Percentiles rank a stretch among this genome's conserved stretches.
These are phyloP conservation scores for Lactifluus piperatus DNA, from an alignment of 768 basidiomycete genomes.

Conservation along the genomic window DNA sequence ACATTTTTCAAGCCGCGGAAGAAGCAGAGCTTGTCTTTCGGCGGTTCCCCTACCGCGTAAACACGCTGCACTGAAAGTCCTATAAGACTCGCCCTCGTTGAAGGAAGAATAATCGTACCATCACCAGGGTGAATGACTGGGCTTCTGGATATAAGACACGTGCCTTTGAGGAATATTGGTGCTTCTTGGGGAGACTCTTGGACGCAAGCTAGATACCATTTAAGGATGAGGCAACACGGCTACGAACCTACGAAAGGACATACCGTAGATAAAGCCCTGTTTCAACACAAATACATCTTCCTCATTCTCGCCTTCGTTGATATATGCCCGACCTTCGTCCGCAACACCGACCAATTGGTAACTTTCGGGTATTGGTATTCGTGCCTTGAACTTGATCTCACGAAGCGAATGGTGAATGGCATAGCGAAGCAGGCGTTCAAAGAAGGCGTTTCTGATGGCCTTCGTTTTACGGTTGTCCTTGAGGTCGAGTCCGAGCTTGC, in stretches of 20 bases:
- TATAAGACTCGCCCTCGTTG: not conserved
- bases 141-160: slow-evolving; percentile 24
- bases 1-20: slow-evolving; percentile 23
- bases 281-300: slow-evolving; percentile 8
- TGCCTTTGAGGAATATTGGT: not conserved
- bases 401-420: slow-evolving; percentile 58
- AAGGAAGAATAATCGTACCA: slow-evolving; percentile 11
- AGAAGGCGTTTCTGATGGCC: slow-evolving; percentile 46
- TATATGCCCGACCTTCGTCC: slow-evolving; percentile 51
- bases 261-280: slow-evolving; percentile 9
- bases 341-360: slow-evolving; percentile 72
- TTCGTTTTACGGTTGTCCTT: slow-evolving; percentile 28
- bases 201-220: slow-evolving; percentile 6
- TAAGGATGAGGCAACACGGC: not conserved
- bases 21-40: slow-evolving; percentile 18
- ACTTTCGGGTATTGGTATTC: slow-evolving; percentile 62
- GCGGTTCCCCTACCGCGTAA: slow-evolving; percentile 26
- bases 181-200: not conserved
- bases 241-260: not conserved
- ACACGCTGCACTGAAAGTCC: slow-evolving; percentile 21
- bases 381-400: slow-evolving; percentile 65
- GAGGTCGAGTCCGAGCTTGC: slow-evolving; percentile 42
- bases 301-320: slow-evolving; percentile 1
- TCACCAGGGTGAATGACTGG: slow-evolving; percentile 31
- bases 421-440: slow-evolving; percentile 46